These are phyloP conservation scores for Sarocladium brachiariae DNA, from an alignment of 2,329 filamentous ascomycete species.

Conservation along the genomic window DNA sequence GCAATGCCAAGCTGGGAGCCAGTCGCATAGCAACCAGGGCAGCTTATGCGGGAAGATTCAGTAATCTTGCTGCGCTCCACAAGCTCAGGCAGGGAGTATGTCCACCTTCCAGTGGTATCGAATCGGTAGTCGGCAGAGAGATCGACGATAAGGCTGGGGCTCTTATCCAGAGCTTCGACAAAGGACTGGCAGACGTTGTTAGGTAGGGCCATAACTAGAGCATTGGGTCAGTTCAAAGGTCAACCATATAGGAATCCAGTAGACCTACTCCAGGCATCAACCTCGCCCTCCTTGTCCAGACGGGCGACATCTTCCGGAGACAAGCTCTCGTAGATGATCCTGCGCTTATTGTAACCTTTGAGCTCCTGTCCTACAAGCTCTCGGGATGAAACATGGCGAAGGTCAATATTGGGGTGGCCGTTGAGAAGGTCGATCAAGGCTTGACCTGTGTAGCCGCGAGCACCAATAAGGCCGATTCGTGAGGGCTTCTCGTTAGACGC, in stretches of 20 bases:
- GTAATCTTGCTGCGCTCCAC: conserved; percentile 70
- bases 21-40: conserved; percentile 89
- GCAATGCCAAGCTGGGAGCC: conserved; percentile 85
- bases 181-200: conserved; percentile 94
- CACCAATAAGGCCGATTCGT: conserved; percentile 80
- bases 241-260: background rate
- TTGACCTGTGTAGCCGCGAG: conserved; percentile 90
- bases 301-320: conserved; percentile 76
- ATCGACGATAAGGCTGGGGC: conserved; percentile 76
- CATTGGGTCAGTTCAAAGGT: background rate
- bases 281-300: conserved; percentile 75
- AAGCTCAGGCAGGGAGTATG: conserved; percentile 85
- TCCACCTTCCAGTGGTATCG: conserved; percentile 57
- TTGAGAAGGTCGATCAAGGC: conserved; percentile 84
- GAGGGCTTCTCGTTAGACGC: conserved; percentile 72
- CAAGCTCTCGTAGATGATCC: conserved; percentile 89
- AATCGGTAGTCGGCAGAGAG: conserved; percentile 97
- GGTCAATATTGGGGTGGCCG: conserved; percentile 80
- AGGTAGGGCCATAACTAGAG: conserved; percentile 77
- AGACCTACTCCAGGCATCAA: conserved; percentile 68
- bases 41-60: conserved; percentile 68
- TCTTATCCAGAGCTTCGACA: conserved; percentile 76
- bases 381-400: conserved; percentile 86
- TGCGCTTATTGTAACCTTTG: conserved; percentile 82
- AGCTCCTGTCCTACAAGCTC: conserved; percentile 84